These are phyloP conservation scores for Arabidopsis arenosa DNA, from an alignment of 345 rosid species.

Conservation along the genomic window DNA sequence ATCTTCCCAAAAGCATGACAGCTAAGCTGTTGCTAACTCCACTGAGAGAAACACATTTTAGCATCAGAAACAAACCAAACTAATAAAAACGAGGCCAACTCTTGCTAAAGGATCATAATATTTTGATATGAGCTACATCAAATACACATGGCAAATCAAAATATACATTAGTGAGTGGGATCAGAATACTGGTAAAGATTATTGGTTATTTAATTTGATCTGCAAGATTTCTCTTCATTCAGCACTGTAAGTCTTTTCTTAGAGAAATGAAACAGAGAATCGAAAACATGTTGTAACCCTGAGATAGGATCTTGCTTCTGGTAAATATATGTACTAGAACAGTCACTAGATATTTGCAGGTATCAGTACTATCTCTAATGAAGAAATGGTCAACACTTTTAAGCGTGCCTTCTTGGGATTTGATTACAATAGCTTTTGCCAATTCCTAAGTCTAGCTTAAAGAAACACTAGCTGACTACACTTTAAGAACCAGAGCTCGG, in stretches of 20 bases:
- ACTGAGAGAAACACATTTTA: conserved; percentile 54
- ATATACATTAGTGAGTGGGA: not conserved
- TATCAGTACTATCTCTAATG: conserved; percentile 3
- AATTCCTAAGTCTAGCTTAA: not conserved
- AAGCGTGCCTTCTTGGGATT: not conserved
- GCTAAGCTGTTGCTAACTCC: conserved; percentile 65
- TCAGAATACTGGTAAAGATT: not conserved
- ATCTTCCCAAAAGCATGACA: conserved; percentile 87
- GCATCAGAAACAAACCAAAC: conserved; percentile 65
- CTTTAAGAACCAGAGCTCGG: not conserved
- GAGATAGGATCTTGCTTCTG: not conserved
- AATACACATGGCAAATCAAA: not conserved
- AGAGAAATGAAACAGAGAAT: not conserved
- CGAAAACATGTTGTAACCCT: not conserved
- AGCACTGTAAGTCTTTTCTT: not conserved
- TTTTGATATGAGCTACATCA: not conserved
- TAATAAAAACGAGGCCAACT: conserved; percentile 65
- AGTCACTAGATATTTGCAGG: not conserved
- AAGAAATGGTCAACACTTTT: not conserved
- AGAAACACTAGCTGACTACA: not conserved
- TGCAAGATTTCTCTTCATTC: not conserved
- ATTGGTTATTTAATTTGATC: not conserved
- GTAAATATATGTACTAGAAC: not conserved
- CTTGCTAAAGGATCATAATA: not conserved
- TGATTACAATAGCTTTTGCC: not conserved